Evolutionary conservation across 2,329 filamentous ascomycete genomes (phyloP).

Genomic region (Fusarium buxicola): DNA sequence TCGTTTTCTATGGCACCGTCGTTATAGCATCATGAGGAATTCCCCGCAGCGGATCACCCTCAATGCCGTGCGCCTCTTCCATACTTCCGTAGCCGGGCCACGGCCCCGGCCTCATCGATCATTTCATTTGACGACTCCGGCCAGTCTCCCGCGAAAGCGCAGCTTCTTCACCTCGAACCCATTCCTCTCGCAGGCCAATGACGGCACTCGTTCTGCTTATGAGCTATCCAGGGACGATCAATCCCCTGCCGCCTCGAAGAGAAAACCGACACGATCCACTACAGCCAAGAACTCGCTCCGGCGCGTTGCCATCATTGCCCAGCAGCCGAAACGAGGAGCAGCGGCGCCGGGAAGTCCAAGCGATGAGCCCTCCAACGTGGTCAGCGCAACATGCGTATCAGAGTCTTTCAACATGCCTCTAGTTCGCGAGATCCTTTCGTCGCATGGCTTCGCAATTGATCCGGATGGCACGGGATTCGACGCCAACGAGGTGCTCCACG

Average conservation of each 20-base stretch:
- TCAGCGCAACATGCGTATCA: conserved; percentile 71
- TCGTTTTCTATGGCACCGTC: conserved; percentile 37
- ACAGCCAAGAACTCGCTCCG: conserved; percentile 79
- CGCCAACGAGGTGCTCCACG: conserved; percentile 71
- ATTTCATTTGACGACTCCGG: conserved; percentile 61
- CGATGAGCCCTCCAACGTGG: conserved; percentile 56
- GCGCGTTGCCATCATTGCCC: conserved; percentile 87
- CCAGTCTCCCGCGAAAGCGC: conserved; percentile 64
- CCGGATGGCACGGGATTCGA: conserved; percentile 72
- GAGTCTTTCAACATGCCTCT: conserved; percentile 73
- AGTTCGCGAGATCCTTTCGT: conserved; percentile 67
- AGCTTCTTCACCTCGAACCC: conserved; percentile 76
- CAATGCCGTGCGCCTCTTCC: conserved; percentile 47
- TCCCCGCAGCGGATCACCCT: conserved; percentile 49
- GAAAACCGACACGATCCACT: conserved; percentile 59
- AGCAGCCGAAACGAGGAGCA: conserved; percentile 61
- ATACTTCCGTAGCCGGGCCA: conserved; percentile 43
- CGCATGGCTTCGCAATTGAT: conserved; percentile 71
- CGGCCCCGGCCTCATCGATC: conserved; percentile 48
- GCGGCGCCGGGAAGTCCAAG: conserved; percentile 42
- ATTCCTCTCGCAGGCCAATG: conserved; percentile 59
- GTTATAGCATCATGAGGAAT: conserved; percentile 48
- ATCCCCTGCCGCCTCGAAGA: conserved; percentile 51
- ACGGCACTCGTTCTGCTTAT: conserved; percentile 42
- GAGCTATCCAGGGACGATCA: conserved; percentile 38